phyloP scores from a whole-genome alignment of 2,329 filamentous ascomycete species.

The Aspergillus bombycis region DNA sequence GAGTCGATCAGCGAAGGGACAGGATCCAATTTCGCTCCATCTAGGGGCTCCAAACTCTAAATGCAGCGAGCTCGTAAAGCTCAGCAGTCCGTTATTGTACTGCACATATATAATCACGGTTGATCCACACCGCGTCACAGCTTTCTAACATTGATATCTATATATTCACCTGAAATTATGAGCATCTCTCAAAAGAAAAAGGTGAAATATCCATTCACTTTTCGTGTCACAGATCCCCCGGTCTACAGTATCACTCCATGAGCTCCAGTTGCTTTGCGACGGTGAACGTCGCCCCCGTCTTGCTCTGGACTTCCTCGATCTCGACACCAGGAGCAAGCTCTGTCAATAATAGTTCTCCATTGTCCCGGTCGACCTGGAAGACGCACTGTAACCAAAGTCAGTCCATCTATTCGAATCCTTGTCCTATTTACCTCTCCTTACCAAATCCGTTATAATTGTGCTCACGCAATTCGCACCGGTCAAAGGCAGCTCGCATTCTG shows the following conservation, averaged over 20 bases:
- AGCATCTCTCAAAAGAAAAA: neutral
- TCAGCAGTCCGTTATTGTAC: neutral
- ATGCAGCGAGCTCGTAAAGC: neutral
- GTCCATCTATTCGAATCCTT: too few relatives aligned
- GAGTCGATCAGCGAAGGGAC: slow-evolving; percentile 49
- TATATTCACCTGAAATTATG: too few relatives aligned
- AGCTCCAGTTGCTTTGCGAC: slow-evolving; percentile 62
- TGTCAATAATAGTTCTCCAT: slow-evolving; percentile 54
- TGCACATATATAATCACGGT: neutral
- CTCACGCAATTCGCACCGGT: slow-evolving; percentile 70
- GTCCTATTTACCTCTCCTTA: slow-evolving; percentile 44
- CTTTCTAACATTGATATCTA: neutral
- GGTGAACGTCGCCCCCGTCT: slow-evolving; percentile 70
- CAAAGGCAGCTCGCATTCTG: slow-evolving; percentile 65
- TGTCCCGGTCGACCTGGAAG: slow-evolving; percentile 71
- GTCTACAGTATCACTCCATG: slow-evolving; percentile 42
- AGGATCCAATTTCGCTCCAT: slow-evolving; percentile 62
- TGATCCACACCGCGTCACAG: neutral
- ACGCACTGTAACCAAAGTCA: slow-evolving; percentile 60
- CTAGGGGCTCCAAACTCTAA: slow-evolving; percentile 36
- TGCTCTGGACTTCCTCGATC: slow-evolving; percentile 68
- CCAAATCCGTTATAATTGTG: slow-evolving; percentile 74
- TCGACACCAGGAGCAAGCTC: slow-evolving; percentile 71
- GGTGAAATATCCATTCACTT: neutral
- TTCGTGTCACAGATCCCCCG: neutral